Conservation (phyloP, 2,329 filamentous ascomycete species). For the Rhexocercosporidium sp. region DNA sequence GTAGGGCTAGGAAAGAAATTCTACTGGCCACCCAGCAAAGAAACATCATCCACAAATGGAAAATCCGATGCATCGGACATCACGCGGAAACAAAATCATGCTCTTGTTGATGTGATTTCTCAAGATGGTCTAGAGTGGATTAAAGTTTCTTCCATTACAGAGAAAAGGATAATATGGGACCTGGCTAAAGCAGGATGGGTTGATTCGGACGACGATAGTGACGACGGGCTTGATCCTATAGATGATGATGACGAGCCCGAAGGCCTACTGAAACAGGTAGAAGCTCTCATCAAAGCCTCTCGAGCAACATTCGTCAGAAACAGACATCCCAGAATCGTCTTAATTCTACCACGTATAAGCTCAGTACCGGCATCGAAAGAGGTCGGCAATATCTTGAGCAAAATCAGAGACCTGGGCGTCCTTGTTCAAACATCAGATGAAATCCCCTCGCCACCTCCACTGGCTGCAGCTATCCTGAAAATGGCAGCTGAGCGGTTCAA, state of each 20-base stretch:
- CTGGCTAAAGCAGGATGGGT: conserved; percentile 72
- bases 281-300: conserved; percentile 62
- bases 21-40: conserved; percentile 48
- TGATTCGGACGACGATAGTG: conserved; percentile 48
- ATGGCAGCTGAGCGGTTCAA: conserved; percentile 48
- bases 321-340: conserved; percentile 60
- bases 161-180: conserved; percentile 68
- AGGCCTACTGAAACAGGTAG: conserved; percentile 64
- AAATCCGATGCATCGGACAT: conserved; percentile 22
- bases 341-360: conserved; percentile 65
- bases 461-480: conserved; percentile 34
- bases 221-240: conserved; percentile 46
- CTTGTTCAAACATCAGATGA: conserved; percentile 40
- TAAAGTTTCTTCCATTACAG: conserved; percentile 69
- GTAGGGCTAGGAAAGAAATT: conserved; percentile 62
- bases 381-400: conserved; percentile 60
- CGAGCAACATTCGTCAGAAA: conserved; percentile 62
- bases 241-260: conserved; percentile 52
- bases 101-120: conserved; percentile 68
- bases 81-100: conserved; percentile 42
- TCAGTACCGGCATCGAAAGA: conserved; percentile 52
- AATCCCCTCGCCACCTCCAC: conserved; percentile 27
- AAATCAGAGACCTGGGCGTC: conserved; percentile 56
- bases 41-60: conserved; percentile 28
- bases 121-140: conserved; percentile 69